Conservation (phyloP, 768 basidiomycete species). For the Mycena crocata region DNA sequence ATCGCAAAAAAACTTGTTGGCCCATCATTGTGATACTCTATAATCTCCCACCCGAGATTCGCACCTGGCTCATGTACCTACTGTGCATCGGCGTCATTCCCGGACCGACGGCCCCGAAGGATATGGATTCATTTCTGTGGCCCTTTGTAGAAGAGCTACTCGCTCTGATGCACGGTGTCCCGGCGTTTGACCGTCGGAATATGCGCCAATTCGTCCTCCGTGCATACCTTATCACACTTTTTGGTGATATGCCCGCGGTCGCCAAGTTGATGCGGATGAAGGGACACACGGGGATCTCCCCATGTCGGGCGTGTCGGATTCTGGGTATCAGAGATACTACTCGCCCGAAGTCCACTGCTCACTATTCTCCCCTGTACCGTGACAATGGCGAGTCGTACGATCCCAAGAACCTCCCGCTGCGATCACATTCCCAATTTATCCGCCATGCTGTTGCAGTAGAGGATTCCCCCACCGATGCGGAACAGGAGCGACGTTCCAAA, state of each 20-base stretch:
- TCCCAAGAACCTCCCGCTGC: constrained; percentile 6
- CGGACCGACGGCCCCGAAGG: constrained; percentile 35
- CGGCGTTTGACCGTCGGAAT: constrained; percentile 7
- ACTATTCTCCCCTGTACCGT: constrained; percentile 8
- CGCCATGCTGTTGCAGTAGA: background rate
- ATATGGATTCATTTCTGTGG: constrained; percentile 46
- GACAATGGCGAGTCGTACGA: constrained; percentile 4
- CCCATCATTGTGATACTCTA: constrained; percentile 41
- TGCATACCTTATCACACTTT: background rate
- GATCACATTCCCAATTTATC: constrained; percentile 1
- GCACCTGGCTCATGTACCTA: constrained; percentile 40
- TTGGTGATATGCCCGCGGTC: constrained; percentile 10
- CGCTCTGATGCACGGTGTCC: background rate
- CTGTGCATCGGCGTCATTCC: constrained; percentile 49
- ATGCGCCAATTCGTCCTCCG: constrained; percentile 1
- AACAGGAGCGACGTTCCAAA: constrained; percentile 8
- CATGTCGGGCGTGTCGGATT: constrained; percentile 4
- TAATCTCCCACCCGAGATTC: constrained; percentile 48
- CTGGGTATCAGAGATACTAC: background rate
- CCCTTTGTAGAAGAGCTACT: constrained; percentile 45
- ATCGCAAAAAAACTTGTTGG: constrained; percentile 41
- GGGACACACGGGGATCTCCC: background rate
- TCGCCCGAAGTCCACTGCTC: too few species aligned
- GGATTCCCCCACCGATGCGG: background rate
- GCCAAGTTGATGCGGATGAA: constrained; percentile 15